Percentiles rank a stretch among this genome's conserved stretches.
phyloP scores from a whole-genome alignment of 2,329 filamentous ascomycete genomes.

The Mollisiaceae sp. region DNA sequence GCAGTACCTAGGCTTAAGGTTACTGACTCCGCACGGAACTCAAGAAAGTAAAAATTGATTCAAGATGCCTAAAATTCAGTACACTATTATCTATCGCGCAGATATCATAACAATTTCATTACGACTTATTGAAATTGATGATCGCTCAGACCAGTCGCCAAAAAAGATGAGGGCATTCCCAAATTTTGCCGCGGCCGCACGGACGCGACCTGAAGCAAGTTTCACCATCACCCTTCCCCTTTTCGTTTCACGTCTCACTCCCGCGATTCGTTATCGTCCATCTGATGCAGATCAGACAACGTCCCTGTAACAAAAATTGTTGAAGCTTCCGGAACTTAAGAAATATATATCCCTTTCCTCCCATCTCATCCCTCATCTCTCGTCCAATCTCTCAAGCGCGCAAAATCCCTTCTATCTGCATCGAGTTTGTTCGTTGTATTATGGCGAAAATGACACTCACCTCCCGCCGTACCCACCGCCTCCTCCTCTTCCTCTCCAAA shows the following conservation, averaged over 20 bases:
- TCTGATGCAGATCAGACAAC: constrained; percentile 16
- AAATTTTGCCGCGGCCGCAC: constrained; percentile 13
- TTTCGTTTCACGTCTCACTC: constrained; percentile 17
- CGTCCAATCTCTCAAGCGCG: neutral
- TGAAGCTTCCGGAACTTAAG: neutral
- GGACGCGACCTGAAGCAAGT: constrained; percentile 21
- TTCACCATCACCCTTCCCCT: constrained; percentile 20
- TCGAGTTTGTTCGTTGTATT: neutral
- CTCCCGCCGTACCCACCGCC: constrained; percentile 15
- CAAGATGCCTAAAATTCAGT: too few species aligned
- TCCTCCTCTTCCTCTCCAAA: constrained; percentile 17
- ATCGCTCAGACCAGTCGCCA: too few species aligned
- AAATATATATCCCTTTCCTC: constrained; percentile 19
- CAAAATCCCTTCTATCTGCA: neutral
- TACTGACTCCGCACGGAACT: too few species aligned
- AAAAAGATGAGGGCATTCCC: constrained; percentile 20
- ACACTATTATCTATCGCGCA: too few species aligned
- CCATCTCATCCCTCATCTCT: neutral
- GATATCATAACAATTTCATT: too few species aligned
- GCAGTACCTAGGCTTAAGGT: too few species aligned
- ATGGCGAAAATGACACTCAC: neutral
- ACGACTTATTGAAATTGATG: too few species aligned
- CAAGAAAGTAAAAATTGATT: too few species aligned
- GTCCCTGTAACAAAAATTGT: neutral
- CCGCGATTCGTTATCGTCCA: constrained; percentile 12